phyloP scores from a whole-genome alignment of 2,329 filamentous ascomycete genomes.

The Calonectria henricotiae region DNA sequence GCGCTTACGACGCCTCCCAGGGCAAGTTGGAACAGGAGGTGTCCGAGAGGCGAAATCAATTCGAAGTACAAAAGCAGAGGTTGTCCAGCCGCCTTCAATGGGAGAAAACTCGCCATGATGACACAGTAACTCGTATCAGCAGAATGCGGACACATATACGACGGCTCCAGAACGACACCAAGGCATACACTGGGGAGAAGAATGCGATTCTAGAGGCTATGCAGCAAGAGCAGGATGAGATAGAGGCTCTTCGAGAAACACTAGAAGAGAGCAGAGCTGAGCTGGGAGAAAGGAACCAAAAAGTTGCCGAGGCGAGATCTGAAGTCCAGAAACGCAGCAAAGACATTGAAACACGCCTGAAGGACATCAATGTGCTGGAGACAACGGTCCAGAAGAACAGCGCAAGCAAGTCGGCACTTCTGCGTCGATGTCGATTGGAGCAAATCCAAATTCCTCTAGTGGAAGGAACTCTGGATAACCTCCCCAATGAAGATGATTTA shows the following conservation, averaged over 20 bases:
- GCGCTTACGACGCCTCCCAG: conserved; percentile 94
- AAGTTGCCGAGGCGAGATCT: conserved; percentile 82
- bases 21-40: conserved; percentile 93
- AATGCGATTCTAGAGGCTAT: conserved; percentile 81
- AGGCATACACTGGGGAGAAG: conserved; percentile 81
- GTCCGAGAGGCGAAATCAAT: conserved; percentile 88
- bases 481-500: conserved; percentile 90
- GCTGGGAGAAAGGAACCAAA: conserved; percentile 79
- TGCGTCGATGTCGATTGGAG: conserved; percentile 93
- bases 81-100: conserved; percentile 76
- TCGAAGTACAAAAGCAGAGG: conserved; percentile 86
- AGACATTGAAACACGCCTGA: conserved; percentile 82
- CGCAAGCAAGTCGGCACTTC: conserved; percentile 85
- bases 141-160: conserved; percentile 78
- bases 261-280: conserved; percentile 79
- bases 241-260: conserved; percentile 82
- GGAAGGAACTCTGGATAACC: conserved; percentile 83
- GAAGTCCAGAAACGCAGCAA: conserved; percentile 89
- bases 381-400: conserved; percentile 89
- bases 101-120: conserved; percentile 69
- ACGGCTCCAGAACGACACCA: conserved; percentile 79
- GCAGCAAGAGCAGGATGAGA: conserved; percentile 80
- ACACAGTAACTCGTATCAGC: conserved; percentile 79
- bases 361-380: conserved; percentile 85
- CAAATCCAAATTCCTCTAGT: conserved; percentile 89